These are phyloP conservation scores for Apostasia shenzhenica DNA, from an alignment of 106 monocot genomes.

Conservation along the genomic window DNA sequence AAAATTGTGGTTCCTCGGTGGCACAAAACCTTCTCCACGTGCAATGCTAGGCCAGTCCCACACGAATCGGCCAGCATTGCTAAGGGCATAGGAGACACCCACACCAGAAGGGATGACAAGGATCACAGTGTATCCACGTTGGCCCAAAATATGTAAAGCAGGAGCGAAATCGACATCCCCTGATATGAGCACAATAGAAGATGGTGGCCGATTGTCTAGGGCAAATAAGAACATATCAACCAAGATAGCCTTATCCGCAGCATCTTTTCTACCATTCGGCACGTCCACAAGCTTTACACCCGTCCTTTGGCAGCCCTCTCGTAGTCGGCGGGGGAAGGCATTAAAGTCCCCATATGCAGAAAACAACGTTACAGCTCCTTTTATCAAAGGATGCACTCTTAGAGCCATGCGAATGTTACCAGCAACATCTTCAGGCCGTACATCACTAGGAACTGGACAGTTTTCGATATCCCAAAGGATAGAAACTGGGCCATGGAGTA, in stretches of 20 bases:
- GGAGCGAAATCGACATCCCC: slow-evolving; percentile 95
- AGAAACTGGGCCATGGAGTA: slow-evolving; percentile 44
- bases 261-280: slow-evolving; percentile 90
- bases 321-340: slow-evolving; percentile 64
- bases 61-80: slow-evolving; percentile 77
- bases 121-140: slow-evolving; percentile 85
- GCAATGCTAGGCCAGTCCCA: slow-evolving; percentile 96
- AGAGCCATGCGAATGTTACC: slow-evolving; percentile 76
- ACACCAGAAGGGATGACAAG: slow-evolving; percentile 68
- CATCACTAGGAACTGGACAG: slow-evolving; percentile 79
- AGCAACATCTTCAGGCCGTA: slow-evolving; percentile 85
- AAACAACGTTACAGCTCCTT: slow-evolving; percentile 67
- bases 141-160: slow-evolving; percentile 89
- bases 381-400: slow-evolving; percentile 54
- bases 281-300: slow-evolving; percentile 97
- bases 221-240: slow-evolving; percentile 93
- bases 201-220: slow-evolving; percentile 78
- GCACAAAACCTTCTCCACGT: slow-evolving; percentile 75
- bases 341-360: slow-evolving; percentile 94
- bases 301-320: slow-evolving; percentile 89
- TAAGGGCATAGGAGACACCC: slow-evolving; percentile 62
- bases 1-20: slow-evolving; percentile 27
- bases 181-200: slow-evolving; percentile 82
- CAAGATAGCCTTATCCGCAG: slow-evolving; percentile 96
- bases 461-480: slow-evolving; percentile 99